These are phyloP conservation scores for Annulohypoxylon stygium DNA, from an alignment of 495 filamentous ascomycete genomes.

Conservation along the genomic window DNA sequence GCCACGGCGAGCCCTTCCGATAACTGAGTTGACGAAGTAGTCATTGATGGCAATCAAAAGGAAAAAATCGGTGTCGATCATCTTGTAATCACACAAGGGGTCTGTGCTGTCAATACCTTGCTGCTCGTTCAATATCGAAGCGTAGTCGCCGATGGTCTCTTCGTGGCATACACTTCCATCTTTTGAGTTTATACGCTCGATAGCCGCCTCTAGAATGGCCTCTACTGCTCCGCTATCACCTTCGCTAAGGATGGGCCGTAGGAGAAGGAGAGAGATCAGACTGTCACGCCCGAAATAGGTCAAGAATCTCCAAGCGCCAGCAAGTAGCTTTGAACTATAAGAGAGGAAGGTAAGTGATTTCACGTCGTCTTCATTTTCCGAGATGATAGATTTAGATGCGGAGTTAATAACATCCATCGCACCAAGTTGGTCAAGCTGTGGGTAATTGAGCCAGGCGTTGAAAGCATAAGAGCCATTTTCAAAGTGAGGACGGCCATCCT, in stretches of 20 bases:
- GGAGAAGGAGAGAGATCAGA: slow-evolving; percentile 69
- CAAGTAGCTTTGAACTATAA: slow-evolving; percentile 71
- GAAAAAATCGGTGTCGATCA: slow-evolving; percentile 76
- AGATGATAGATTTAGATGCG: slow-evolving; percentile 59
- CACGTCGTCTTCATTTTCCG: slow-evolving; percentile 59
- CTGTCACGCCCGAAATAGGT: slow-evolving; percentile 77
- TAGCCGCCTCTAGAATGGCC: slow-evolving; percentile 69
- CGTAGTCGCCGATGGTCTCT: slow-evolving; percentile 76
- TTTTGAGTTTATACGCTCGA: slow-evolving; percentile 70
- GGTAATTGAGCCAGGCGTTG: slow-evolving; percentile 71
- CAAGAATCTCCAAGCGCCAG: slow-evolving; percentile 75
- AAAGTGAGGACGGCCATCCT: slow-evolving; percentile 61
- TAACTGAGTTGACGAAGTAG: slow-evolving; percentile 66
- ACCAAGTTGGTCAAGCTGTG: slow-evolving; percentile 68
- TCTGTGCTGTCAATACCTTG: slow-evolving; percentile 66
- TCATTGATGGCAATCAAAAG: slow-evolving; percentile 68
- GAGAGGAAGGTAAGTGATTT: slow-evolving; percentile 72
- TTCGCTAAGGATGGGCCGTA: slow-evolving; percentile 69
- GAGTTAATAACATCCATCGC: slow-evolving; percentile 63
- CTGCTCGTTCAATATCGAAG: slow-evolving; percentile 69
- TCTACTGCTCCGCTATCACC: slow-evolving; percentile 69
- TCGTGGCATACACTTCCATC: slow-evolving; percentile 74
- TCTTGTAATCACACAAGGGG: slow-evolving; percentile 70
- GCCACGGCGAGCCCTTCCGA: slow-evolving; percentile 57
- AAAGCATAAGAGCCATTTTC: slow-evolving; percentile 67